A percentile compares a stretch with the other conserved stretches of the same genome.
Evolutionary conservation across 495 filamentous ascomycete genomes (phyloP).

Genomic region (Cercophora sp.): DNA sequence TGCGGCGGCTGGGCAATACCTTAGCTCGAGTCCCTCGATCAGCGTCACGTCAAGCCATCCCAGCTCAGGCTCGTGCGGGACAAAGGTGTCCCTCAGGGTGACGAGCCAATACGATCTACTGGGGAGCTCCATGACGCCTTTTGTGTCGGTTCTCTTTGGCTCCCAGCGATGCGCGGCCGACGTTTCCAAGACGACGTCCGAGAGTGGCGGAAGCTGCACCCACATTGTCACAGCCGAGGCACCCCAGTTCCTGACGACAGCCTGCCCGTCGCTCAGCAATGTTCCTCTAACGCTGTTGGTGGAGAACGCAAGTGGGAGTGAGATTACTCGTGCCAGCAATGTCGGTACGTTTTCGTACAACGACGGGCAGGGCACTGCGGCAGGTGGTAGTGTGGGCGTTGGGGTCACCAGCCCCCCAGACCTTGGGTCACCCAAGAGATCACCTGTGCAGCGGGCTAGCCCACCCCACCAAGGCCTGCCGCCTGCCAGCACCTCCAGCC

Average conservation of each 20-base stretch:
- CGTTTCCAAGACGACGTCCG: constrained; percentile 56
- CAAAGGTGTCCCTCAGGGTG: constrained; percentile 67
- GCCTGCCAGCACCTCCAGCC: constrained; percentile 23
- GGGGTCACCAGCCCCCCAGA: constrained; percentile 41
- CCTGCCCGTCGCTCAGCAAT: constrained; percentile 56
- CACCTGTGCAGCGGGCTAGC: constrained; percentile 41
- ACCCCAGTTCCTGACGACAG: constrained; percentile 65
- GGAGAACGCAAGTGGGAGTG: constrained; percentile 60
- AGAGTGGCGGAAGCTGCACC: constrained; percentile 53
- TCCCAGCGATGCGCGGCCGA: constrained; percentile 61
- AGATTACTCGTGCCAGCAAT: constrained; percentile 55
- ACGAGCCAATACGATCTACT: constrained; percentile 63
- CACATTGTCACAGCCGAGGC: constrained; percentile 72
- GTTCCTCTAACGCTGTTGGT: constrained; percentile 72
- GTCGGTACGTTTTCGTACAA: constrained; percentile 75
- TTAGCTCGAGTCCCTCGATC: constrained; percentile 38
- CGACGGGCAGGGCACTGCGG: constrained; percentile 28
- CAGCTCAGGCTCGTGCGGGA: constrained; percentile 60
- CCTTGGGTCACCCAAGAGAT: constrained; percentile 42
- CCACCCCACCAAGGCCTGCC: constrained; percentile 33
- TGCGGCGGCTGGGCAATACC: constrained; percentile 48
- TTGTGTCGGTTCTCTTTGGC: constrained; percentile 71
- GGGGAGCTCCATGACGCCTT: constrained; percentile 46
- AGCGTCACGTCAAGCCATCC: constrained; percentile 67
- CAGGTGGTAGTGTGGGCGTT: constrained; percentile 27